Evolutionary conservation across 108 stramenopile genomes (phyloP), one percentile per base, ranked within the genome.

Genomic region (Hondaea fermentalgiana): DNA sequence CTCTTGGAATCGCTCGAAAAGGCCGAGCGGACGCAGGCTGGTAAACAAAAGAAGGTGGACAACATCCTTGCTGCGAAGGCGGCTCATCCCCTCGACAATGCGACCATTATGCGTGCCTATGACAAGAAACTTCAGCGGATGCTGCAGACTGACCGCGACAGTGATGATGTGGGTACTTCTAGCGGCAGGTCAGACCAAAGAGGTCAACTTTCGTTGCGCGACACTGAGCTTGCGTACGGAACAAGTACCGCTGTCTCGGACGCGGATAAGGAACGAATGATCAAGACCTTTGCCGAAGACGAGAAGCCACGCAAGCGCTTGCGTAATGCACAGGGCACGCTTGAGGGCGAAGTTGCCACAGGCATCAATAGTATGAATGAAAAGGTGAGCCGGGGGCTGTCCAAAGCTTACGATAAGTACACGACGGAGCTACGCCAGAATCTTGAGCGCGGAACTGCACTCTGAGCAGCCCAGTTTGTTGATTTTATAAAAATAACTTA

Each of bases 371-470:
- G 17, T 47, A 23, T 53, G 49, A 83, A 83, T n/a, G 72, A 83
- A 28, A 83, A 53, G 51, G n/a, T 51, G 43, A 83, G 51, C 72
- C 72, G 72, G 17, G n/a, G 28, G 43, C 44, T 83, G 8, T 47
- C 44, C 3, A 83, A 83, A n/a, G 51, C 44, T 17, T 83, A 91
- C 88, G 93, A 93, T 88, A 93, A 93, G 89, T 93, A 93, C 93
- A 93, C 93, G 6, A 92, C 93, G 59, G 93, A 93, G 58, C 92
- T 92, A 43, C 64, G 93, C 44, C 93, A 93, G 90, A 92, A 93
- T 60, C 59, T 93, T 29, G 93, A 93, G 92, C 87, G 93, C 42
- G 93, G 93, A 16, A 93, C 93, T 16, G 93, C 93, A 8, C 57
- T 93, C 47, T 93, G 88, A 92, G 51, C 5, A 42, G 1, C 19